phyloP scores from a whole-genome alignment of 768 basidiomycete species.

The Galerina marginata region DNA sequence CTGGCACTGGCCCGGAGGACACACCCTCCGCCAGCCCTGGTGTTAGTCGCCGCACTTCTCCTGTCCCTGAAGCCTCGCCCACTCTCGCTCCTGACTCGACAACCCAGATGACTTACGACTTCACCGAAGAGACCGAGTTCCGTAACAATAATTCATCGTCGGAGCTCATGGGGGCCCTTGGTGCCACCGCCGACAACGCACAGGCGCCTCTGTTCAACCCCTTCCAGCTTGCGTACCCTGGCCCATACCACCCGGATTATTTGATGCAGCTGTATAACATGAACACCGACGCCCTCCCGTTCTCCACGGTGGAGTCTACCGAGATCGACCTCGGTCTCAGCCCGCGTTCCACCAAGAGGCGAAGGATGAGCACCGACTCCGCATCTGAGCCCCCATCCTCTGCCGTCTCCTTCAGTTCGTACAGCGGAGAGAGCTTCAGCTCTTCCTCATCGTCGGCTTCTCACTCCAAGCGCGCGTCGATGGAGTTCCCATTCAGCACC shows the following conservation, averaged over 20 bases:
- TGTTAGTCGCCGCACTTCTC: slow-evolving; percentile 75
- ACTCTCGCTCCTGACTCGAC: slow-evolving; percentile 76
- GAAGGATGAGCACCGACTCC: slow-evolving; percentile 71
- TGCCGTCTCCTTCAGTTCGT: slow-evolving; percentile 68
- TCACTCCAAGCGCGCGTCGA: slow-evolving; percentile 65
- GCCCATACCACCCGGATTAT: slow-evolving; percentile 79
- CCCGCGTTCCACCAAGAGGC: slow-evolving; percentile 64
- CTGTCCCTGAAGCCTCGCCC: slow-evolving; percentile 63
- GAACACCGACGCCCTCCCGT: slow-evolving; percentile 59
- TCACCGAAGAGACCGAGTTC: slow-evolving; percentile 48
- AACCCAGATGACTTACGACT: slow-evolving; percentile 60
- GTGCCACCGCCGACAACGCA: slow-evolving; percentile 30
- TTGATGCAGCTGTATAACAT: slow-evolving; percentile 56
- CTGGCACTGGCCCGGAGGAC: slow-evolving; percentile 57
- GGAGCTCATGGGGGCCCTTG: slow-evolving; percentile 55
- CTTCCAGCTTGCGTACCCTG: slow-evolving; percentile 59
- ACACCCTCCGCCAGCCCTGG: slow-evolving; percentile 80
- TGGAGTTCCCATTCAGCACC: slow-evolving; percentile 69
- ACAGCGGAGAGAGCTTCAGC: slow-evolving; percentile 60
- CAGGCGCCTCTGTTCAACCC: slow-evolving; percentile 32
- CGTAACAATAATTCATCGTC: slow-evolving; percentile 52
- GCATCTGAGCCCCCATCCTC: slow-evolving; percentile 61
- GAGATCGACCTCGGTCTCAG: slow-evolving; percentile 49
- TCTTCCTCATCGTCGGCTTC: slow-evolving; percentile 56
- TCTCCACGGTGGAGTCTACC: slow-evolving; percentile 49